Evolutionary conservation across 31 red algal species (phyloP), one percentile per base, ranked within the genome.

Genomic region (Asparagopsis taxiformis): DNA sequence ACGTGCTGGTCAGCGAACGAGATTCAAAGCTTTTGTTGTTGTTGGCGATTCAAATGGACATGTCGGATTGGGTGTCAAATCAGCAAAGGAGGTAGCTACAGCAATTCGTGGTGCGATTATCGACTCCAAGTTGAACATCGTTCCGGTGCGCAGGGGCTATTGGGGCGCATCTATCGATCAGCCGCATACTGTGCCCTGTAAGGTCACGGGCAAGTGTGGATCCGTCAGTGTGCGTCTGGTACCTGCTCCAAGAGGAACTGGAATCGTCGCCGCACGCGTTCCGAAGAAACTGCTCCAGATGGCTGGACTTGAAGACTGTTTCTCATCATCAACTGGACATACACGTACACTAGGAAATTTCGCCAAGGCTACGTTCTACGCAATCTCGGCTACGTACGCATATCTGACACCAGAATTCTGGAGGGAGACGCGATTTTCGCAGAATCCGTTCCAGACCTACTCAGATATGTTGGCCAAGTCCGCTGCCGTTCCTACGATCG

Each of bases 1-100:
- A 3, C 90, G 90, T 33, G 95, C 95, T 25, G 95, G 95, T 8
- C 95, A 98, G 78, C 71, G 95, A 22, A 98, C 95, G 17, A 84
- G 95, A 29, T 98, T 98, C 64, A 98, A 98, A 65, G 95, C 95
- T 9, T 94, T 98, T 58, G 95, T 98, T 30, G 91, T 98, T 31
- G 90, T 94, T 11, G 95, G 95, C 57, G 95, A 98, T 68, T 90
- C 72, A 19, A 94, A 93, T 52, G 95, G 95, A 15, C 95, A 98
- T 59, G 85, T 98, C 1, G 95, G 95, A 33, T 72, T 98, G 24
- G 95, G 95, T 16, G 95, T 98, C 10, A 98, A 98, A 66, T 81
- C 77, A 16, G 95, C 95, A n/a, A 98, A 98, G 62, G 95, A 98
- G 70, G 95, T 98, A 39, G 95, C 95, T 11, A 98, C 95, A 22